phyloP scores from a whole-genome alignment of 306 rosid species.

The Lablab purpureus region DNA sequence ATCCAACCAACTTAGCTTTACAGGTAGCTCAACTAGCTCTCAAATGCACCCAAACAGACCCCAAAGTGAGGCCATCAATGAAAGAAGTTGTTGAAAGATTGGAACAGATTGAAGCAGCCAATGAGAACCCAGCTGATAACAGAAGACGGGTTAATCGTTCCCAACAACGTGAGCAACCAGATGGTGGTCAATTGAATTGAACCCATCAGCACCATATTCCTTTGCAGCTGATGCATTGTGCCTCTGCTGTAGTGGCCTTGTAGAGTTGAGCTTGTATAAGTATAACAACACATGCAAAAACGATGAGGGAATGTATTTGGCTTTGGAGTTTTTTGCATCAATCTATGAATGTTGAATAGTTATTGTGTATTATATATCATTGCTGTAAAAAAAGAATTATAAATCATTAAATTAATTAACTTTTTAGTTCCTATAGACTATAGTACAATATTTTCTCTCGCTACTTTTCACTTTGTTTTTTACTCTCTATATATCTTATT shows the following conservation, averaged over 20 bases:
- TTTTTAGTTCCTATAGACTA: too few species aligned
- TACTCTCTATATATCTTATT: too few species aligned
- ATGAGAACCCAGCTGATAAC: conserved; percentile 42
- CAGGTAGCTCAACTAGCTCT: conserved; percentile 71
- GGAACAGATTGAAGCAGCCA: conserved; percentile 64
- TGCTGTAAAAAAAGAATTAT: too few species aligned
- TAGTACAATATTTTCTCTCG: too few species aligned
- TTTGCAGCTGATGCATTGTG: background rate
- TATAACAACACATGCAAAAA: too few species aligned
- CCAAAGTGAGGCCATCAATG: conserved; percentile 81
- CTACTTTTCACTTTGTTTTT: too few species aligned
- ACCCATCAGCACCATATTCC: background rate
- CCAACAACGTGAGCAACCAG: conserved; percentile 53
- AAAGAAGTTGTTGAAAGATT: conserved; percentile 73
- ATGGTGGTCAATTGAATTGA: conserved; percentile 37
- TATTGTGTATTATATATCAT: too few species aligned
- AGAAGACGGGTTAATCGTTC: conserved; percentile 45
- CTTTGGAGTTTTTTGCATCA: too few species aligned
- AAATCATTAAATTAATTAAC: too few species aligned
- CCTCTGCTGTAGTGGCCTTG: background rate
- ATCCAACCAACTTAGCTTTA: conserved; percentile 76
- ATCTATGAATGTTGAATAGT: too few species aligned
- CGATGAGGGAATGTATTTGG: too few species aligned
- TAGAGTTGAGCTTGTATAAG: background rate
- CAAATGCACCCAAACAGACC: conserved; percentile 71